A percentile compares a stretch with the other conserved stretches of the same genome.
These are phyloP conservation scores for Zoysia matrella DNA, from an alignment of 202 grass and related monocot genomes.

Conservation along the genomic window DNA sequence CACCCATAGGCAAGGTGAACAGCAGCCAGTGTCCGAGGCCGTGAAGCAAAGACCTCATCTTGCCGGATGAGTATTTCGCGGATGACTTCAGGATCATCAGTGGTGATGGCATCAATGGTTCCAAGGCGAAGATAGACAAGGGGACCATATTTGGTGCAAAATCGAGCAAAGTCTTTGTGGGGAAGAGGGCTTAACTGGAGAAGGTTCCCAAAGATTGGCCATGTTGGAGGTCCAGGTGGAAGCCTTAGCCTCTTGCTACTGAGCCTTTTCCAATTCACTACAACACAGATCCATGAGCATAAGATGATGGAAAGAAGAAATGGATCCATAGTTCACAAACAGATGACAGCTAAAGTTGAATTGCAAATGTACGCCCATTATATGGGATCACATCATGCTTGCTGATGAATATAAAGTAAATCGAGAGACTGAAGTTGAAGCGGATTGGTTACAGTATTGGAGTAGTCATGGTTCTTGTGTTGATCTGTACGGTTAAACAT, in stretches of 20 bases:
- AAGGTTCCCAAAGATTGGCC: conserved; percentile 84
- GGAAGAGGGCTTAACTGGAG: conserved; percentile 79
- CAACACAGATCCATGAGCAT: conserved; percentile 60
- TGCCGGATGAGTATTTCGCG: conserved; percentile 86
- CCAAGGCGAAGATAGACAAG: conserved; percentile 89
- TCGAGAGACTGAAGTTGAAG: conserved; percentile 41
- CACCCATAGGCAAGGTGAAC: conserved; percentile 86
- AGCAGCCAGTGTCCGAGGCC: conserved; percentile 81
- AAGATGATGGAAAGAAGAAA: conserved; percentile 57
- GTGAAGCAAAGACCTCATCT: conserved; percentile 90
- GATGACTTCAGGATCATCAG: conserved; percentile 88
- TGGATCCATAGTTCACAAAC: conserved; percentile 46
- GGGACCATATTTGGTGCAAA: conserved; percentile 74
- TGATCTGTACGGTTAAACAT: conserved; percentile 60
- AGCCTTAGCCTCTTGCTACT: conserved; percentile 51
- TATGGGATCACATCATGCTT: conserved; percentile 46
- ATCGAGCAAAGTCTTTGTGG: conserved; percentile 82
- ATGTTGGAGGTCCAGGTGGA: conserved; percentile 79
- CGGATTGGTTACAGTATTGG: conserved; percentile 64
- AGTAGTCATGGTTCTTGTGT: conserved; percentile 77
- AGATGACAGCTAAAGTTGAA: conserved; percentile 37
- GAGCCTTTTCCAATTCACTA: conserved; percentile 54
- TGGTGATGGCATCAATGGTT: conserved; percentile 83
- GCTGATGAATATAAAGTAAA: conserved; percentile 44
- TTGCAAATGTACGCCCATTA: conserved; percentile 43